Evolutionary conservation across 2,329 filamentous ascomycete species (phyloP).

Genomic region (Colletotrichum lini): DNA sequence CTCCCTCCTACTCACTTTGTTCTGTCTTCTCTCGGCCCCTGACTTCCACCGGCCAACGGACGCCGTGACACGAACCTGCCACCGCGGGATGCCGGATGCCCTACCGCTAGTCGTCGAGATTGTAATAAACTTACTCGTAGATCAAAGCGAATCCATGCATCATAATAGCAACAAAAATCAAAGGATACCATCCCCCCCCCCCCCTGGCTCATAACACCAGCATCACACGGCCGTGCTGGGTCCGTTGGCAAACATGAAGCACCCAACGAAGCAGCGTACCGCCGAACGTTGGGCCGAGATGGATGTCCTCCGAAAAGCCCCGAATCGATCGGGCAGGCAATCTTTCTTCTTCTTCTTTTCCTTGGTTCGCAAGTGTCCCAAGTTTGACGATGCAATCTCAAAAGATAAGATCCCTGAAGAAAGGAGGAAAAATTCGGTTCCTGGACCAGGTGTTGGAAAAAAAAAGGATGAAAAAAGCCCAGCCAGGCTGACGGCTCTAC

Average conservation of each 20-base stretch:
- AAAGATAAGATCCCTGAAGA: too few species aligned
- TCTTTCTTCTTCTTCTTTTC: background rate
- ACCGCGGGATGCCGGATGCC: conserved; percentile 4
- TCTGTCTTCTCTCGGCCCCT: too few species aligned
- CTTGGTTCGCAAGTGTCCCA: background rate
- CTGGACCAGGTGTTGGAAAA: too few species aligned
- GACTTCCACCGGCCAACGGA: background rate
- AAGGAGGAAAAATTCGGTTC: too few species aligned
- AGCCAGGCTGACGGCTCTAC: background rate
- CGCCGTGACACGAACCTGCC: background rate
- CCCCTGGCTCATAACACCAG: background rate
- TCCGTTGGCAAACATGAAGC: background rate
- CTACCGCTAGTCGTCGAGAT: background rate
- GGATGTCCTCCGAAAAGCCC: conserved; percentile 16
- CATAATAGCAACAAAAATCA: too few species aligned
- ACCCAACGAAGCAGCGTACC: conserved; percentile 5
- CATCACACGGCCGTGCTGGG: background rate
- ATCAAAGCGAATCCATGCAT: too few species aligned
- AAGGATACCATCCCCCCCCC: too few species aligned
- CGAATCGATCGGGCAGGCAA: background rate
- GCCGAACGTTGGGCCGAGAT: conserved; percentile 19
- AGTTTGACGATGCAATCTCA: background rate
- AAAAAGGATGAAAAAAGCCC: conserved; percentile 2
- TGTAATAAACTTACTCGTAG: background rate
- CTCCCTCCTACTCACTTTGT: too few species aligned